These are phyloP conservation scores for Suhomyces maxii DNA, from an alignment of 1,139 yeast genomes.

Conservation along the genomic window DNA sequence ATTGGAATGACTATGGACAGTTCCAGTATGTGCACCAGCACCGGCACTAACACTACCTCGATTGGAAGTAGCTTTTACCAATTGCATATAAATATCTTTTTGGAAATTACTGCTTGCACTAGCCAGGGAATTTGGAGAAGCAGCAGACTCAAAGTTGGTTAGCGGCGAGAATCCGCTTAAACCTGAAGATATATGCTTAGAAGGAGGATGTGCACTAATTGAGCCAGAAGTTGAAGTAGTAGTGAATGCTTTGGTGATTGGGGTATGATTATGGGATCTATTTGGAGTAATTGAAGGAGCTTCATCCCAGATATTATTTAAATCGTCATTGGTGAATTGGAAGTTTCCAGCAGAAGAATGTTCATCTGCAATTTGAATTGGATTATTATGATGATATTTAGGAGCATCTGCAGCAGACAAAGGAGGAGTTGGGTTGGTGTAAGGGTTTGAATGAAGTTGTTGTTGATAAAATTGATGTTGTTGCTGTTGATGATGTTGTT, in stretches of 20 bases:
- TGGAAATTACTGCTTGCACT: constrained; percentile 19
- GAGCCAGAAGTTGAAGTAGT: constrained; percentile 12
- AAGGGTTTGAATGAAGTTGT: constrained; percentile 10
- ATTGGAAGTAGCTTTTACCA: not conserved
- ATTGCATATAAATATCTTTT: constrained; percentile 7
- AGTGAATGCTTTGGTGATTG: constrained; percentile 7
- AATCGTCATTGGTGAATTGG: constrained; percentile 21
- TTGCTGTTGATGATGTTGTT: constrained; percentile 9
- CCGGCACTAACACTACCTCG: not conserved
- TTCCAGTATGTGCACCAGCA: no score
- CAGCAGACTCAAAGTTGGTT: constrained; percentile 26
- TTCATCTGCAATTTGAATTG: constrained; percentile 17
- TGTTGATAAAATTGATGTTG: constrained; percentile 5
- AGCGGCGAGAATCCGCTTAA: constrained; percentile 25
- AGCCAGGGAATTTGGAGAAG: constrained; percentile 21
- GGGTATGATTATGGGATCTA: constrained; percentile 12
- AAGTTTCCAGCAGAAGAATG: constrained; percentile 16
- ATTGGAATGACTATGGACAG: constrained; percentile 1
- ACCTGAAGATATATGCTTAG: constrained; percentile 2
- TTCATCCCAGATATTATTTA: constrained; percentile 26
- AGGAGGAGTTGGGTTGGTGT: constrained; percentile 14
- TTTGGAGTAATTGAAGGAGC: constrained; percentile 10
- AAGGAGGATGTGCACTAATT: constrained; percentile 9
- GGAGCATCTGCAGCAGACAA: constrained; percentile 5
- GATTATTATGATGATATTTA: constrained; percentile 15